Base-by-base conservation (phyloP, 2,329 filamentous ascomycete genomes). In the Orbilia ellipsospora region DNA sequence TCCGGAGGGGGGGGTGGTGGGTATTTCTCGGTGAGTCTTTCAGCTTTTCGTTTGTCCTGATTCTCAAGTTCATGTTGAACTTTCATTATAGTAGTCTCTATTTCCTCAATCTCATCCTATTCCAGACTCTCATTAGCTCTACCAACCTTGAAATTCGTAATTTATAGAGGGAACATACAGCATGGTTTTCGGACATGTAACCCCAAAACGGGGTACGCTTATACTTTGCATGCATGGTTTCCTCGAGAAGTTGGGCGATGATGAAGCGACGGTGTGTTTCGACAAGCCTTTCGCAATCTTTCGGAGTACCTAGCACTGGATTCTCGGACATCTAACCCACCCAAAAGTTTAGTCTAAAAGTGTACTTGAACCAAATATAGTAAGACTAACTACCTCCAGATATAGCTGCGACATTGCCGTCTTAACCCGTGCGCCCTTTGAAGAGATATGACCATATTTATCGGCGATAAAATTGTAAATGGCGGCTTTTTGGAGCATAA, bases 401-500 rank as follows among this genome's bases (percentile, higher is more conserved):
- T 61, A 75, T 5, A 75, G 16, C 4, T 68, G 26, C 13, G 36
- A 42, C 52, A 75, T 69, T 10, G 64, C 20, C 15, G 72, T 69
- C 31, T 61, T 69, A 5, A 69, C n/a, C 10, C 48, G 64, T 15
- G 60, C 60, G 13, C 64, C 66, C 20, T 52, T 64, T 2, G 20
- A 16, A 16, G 57, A 44, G 23, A 75, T 6, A 31, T 45, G 48
- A 7, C 67, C 73, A 16, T 80, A 80, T 55, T 74, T 77, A 40
- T 79, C 78, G 28, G 78, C 59, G 40, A 79, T 55, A 48, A 80
- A 80, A 52, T 77, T 73, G 75, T 78, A 80, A 28, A 79, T 72
- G 18, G 60, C 72, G n/a, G 77, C 77, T 68, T 80, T 80, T 57
- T 80, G 70, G 6, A 79, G 16, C 61, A 77, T 76, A 12, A 52